Evolutionary conservation across 257 asterid genomes (phyloP).

Genomic region (Knoxia roxburghii): DNA sequence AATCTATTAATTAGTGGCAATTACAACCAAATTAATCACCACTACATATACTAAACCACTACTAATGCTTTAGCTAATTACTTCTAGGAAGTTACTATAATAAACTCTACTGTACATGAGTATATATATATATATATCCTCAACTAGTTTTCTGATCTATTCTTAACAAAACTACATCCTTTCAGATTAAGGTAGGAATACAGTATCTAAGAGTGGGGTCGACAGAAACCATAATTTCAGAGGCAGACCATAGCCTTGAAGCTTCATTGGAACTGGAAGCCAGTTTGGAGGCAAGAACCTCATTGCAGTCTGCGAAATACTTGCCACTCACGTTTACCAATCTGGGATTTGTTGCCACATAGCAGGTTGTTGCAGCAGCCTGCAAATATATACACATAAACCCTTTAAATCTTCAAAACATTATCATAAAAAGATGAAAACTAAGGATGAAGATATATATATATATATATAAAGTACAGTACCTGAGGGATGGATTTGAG

Average conservation of each 20-base stretch:
- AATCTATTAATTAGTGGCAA: neutral
- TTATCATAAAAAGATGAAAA: no score
- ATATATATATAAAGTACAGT: neutral
- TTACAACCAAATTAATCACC: no score
- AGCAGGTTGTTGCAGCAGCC: constrained; percentile 98
- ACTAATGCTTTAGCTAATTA: no score
- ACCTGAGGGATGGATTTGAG: constrained; percentile 93
- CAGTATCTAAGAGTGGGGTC: neutral
- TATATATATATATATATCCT: no score
- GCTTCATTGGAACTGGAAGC: constrained; percentile 65
- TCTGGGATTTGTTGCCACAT: constrained; percentile 72
- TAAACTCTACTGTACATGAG: no score
- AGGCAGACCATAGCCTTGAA: constrained; percentile 62
- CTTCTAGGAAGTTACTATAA: no score
- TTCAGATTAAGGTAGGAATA: no score
- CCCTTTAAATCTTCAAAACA: no score
- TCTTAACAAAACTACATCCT: no score
- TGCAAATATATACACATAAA: constrained; percentile 12
- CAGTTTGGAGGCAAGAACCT: constrained; percentile 57
- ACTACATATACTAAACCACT: neutral
- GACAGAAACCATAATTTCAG: constrained; percentile 55
- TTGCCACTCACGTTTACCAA: constrained; percentile 56
- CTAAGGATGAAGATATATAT: no score
- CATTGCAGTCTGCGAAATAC: constrained; percentile 87
- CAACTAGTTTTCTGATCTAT: no score